Conservation (phyloP, 2,329 filamentous ascomycete species). For the Ophiocordyceps unilateralis region DNA sequence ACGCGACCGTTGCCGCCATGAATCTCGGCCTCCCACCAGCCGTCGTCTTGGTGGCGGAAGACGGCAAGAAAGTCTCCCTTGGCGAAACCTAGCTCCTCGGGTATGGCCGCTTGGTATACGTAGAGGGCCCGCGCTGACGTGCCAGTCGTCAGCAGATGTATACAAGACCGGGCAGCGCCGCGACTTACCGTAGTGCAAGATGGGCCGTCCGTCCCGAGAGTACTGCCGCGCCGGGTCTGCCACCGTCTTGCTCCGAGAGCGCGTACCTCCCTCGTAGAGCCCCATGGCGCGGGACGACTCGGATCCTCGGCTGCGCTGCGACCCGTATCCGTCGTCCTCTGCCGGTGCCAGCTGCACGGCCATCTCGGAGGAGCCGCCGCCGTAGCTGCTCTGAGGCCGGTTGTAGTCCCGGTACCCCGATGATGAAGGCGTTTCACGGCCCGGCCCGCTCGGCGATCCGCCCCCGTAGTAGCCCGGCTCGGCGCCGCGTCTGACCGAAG, state of each 20-base stretch:
- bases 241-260: constrained; percentile 64
- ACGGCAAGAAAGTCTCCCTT: constrained; percentile 89
- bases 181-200: constrained; percentile 82
- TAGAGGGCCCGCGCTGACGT: constrained; percentile 78
- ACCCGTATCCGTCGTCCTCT: constrained; percentile 40
- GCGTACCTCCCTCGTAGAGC: constrained; percentile 34
- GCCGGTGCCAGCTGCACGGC: constrained; percentile 48
- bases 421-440: constrained; percentile 30
- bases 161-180: not conserved
- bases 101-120: constrained; percentile 84
- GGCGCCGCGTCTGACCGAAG: constrained; percentile 26
- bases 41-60: constrained; percentile 83
- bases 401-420: constrained; percentile 28
- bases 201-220: constrained; percentile 70
- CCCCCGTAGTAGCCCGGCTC: constrained; percentile 33
- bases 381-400: constrained; percentile 33
- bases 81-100: constrained; percentile 79
- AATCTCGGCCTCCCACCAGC: constrained; percentile 98
- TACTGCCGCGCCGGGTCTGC: constrained; percentile 69
- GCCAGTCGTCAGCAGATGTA: not conserved
- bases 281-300: constrained; percentile 34
- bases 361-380: constrained; percentile 34
- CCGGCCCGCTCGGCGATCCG: constrained; percentile 21
- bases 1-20: constrained; percentile 45
- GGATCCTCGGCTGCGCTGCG: constrained; percentile 29